phyloP scores from a whole-genome alignment of 768 basidiomycete species.

The Paxillus ammoniavirescens region DNA sequence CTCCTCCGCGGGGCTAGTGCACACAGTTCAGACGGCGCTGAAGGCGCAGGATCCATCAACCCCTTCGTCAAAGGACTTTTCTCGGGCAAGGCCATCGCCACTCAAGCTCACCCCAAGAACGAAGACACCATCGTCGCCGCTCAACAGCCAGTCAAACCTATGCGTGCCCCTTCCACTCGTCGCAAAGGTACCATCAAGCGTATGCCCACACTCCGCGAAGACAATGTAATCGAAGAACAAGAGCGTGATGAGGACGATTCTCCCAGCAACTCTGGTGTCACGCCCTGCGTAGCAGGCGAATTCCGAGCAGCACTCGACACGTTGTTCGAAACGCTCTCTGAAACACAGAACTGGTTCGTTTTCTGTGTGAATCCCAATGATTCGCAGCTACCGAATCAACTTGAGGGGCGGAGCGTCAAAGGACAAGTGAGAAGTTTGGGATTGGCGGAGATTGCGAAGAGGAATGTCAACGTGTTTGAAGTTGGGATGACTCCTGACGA shows the following conservation, averaged over 20 bases:
- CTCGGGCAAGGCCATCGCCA: constrained; percentile 84
- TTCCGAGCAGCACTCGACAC: constrained; percentile 84
- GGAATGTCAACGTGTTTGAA: constrained; percentile 69
- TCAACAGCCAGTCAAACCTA: constrained; percentile 90
- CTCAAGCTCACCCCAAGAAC: constrained; percentile 86
- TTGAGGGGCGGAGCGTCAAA: constrained; percentile 90
- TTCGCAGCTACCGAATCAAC: constrained; percentile 89
- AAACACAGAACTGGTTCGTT: constrained; percentile 88
- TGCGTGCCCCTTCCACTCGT: constrained; percentile 88
- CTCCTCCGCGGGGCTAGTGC: constrained; percentile 66
- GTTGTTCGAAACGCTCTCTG: constrained; percentile 83
- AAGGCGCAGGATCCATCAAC: constrained; percentile 79
- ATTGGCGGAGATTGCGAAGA: constrained; percentile 70
- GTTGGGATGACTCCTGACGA: constrained; percentile 84
- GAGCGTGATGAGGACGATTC: constrained; percentile 48
- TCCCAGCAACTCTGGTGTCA: constrained; percentile 29
- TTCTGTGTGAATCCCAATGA: constrained; percentile 96
- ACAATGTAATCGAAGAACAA: constrained; percentile 35
- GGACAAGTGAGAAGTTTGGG: constrained; percentile 86
- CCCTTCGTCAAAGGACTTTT: constrained; percentile 92
- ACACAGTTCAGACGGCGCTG: constrained; percentile 43
- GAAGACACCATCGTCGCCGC: constrained; percentile 96
- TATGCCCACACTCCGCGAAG: constrained; percentile 35
- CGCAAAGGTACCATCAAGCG: constrained; percentile 74
- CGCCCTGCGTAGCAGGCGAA: constrained; percentile 83